Conservation (phyloP, 1,284 basidiomycete species). For the Melampsora larici-populina region DNA sequence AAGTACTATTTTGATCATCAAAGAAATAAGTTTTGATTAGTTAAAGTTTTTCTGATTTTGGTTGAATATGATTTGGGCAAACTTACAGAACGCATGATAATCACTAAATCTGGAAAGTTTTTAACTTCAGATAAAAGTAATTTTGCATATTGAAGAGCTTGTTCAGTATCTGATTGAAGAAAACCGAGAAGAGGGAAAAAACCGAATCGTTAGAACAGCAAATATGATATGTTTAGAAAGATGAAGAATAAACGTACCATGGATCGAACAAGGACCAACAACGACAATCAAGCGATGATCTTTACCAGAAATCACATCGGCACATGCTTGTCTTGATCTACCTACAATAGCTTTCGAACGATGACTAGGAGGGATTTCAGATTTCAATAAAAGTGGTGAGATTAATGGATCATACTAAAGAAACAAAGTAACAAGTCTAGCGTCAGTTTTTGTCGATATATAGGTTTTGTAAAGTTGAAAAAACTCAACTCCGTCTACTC, state of each 20-base stretch:
- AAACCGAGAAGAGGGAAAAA: slow-evolving; percentile 14
- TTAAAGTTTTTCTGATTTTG: not conserved
- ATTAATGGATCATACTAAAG: slow-evolving; percentile 77
- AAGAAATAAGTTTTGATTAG: not conserved
- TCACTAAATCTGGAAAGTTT: slow-evolving; percentile 71
- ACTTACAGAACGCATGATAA: slow-evolving; percentile 76
- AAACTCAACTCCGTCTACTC: too few relatives aligned
- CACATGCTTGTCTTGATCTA: slow-evolving; percentile 70
- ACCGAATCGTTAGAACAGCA: not conserved
- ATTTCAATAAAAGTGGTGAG: slow-evolving; percentile 79
- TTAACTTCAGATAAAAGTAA: slow-evolving; percentile 65
- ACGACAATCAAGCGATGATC: slow-evolving; percentile 83
- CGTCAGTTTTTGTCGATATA: too few relatives aligned
- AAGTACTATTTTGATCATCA: slow-evolving; percentile 58
- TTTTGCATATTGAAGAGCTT: slow-evolving; percentile 84
- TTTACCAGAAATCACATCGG: slow-evolving; percentile 72
- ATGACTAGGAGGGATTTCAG: slow-evolving; percentile 68
- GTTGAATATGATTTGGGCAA: not conserved
- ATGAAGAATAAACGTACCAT: slow-evolving; percentile 54
- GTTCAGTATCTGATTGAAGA: slow-evolving; percentile 61
- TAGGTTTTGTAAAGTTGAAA: too few relatives aligned
- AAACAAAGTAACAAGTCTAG: not conserved
- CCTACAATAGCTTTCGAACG: slow-evolving; percentile 65
- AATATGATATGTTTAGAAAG: not conserved
- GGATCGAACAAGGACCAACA: slow-evolving; percentile 96